Conservation (phyloP, 169 alveolate genomes). For the Plasmodium cynomolgi region DNA sequence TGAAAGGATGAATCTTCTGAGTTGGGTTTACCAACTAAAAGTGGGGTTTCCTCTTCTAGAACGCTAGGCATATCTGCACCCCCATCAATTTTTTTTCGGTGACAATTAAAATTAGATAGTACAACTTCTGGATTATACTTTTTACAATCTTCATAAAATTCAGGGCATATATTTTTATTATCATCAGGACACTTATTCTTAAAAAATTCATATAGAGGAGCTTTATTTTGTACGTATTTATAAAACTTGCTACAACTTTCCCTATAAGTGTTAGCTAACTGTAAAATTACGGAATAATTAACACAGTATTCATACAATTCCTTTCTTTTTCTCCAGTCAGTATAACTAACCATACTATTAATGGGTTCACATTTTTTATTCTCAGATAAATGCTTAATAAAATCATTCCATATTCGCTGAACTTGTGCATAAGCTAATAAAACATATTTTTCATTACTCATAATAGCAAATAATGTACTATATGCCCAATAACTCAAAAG, state of each 20-base stretch:
- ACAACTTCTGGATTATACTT: not conserved
- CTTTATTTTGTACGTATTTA: not conserved
- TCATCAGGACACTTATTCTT: not conserved
- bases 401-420: not conserved
- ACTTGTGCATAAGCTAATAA: not conserved
- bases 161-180: not conserved
- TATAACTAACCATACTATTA: not conserved
- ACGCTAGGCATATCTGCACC: not conserved
- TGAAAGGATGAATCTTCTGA: too few species aligned
- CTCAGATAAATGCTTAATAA: not conserved
- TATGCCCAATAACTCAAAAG: too few species aligned
- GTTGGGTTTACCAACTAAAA: not conserved
- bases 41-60: not conserved
- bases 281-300: too few species aligned
- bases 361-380: not conserved
- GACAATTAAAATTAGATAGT: not conserved
- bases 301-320: not conserved
- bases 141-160: not conserved
- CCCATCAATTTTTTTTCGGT: not conserved
- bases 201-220: not conserved
- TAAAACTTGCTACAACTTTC: not conserved
- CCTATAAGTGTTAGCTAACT: not conserved
- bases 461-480: too few species aligned
- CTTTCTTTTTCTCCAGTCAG: not conserved
- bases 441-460: not conserved